These are phyloP conservation scores for Gamsiella multidivaricata DNA, from an alignment of 192 early-diverging fungal species.

Conservation along the genomic window DNA sequence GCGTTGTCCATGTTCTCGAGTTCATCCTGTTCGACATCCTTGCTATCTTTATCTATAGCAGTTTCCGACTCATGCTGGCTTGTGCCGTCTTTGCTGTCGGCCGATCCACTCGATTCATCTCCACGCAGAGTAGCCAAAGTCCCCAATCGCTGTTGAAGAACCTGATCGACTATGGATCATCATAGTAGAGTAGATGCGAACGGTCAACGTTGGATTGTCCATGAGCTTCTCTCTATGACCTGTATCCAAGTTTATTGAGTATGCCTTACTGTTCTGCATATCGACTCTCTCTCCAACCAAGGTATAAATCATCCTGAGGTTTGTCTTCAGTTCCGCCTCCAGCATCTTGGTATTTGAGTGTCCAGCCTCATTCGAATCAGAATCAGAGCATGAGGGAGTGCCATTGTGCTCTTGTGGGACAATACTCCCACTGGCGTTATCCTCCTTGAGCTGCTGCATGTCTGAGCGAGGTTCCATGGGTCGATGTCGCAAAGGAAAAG, in stretches of 20 bases:
- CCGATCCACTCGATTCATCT: not conserved
- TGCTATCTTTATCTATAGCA: not conserved
- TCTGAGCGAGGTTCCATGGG: no score
- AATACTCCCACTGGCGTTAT: no score
- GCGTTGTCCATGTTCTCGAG: not conserved
- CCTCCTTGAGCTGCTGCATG: no score
- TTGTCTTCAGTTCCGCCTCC: conserved; percentile 16
- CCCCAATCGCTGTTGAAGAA: conserved; percentile 18
- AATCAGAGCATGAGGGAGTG: no score
- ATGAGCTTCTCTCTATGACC: not conserved
- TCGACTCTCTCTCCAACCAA: conserved; percentile 40
- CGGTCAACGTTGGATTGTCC: not conserved
- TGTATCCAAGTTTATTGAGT: not conserved
- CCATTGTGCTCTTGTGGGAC: no score
- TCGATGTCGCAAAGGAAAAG: no score
- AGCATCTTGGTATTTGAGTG: not conserved
- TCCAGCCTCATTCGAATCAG: not conserved
- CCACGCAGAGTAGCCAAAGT: not conserved
- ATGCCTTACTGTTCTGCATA: conserved; percentile 25
- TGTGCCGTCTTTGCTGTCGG: not conserved
- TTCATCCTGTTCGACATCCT: not conserved
- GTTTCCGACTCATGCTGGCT: not conserved
- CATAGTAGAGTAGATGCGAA: not conserved
- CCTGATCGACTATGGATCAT: conserved; percentile 23
- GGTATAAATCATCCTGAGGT: conserved; percentile 20